Conservation (phyloP, 176 grass and related monocot genomes). For the Otatea glauca region DNA sequence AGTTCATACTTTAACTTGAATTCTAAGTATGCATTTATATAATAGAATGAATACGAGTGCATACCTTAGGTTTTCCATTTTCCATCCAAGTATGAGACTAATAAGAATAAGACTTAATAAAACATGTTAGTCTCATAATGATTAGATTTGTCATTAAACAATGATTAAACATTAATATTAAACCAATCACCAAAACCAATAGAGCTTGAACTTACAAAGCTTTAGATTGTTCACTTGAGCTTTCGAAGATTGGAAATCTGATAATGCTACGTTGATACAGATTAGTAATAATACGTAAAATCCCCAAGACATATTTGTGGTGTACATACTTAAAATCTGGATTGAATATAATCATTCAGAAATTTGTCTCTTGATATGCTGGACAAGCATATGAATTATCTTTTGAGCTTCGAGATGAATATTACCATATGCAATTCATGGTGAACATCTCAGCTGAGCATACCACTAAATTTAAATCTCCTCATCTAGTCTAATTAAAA, state of each 20-base stretch:
- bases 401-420: not conserved
- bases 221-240: conserved; percentile 8
- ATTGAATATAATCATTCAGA: not conserved
- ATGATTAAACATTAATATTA: no score
- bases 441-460: not conserved
- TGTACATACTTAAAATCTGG: not conserved
- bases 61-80: no score
- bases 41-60: no score
- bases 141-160: no score
- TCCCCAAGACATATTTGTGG: not conserved
- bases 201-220: no score
- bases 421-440: not conserved
- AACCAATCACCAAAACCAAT: no score
- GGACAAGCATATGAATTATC: not conserved
- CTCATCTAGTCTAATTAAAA: not conserved
- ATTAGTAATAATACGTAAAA: not conserved
- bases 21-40: no score
- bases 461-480: conserved; percentile 7
- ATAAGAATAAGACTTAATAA: no score
- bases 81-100: no score
- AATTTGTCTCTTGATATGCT: not conserved
- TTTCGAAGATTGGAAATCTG: conserved; percentile 8
- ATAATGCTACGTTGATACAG: conserved; percentile 19
- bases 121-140: no score
- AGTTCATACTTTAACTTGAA: no score